Percentiles rank a stretch among this genome's conserved stretches.
Evolutionary conservation across 2,329 filamentous ascomycete genomes (phyloP).

Genomic region (Coniochaeta sp.): DNA sequence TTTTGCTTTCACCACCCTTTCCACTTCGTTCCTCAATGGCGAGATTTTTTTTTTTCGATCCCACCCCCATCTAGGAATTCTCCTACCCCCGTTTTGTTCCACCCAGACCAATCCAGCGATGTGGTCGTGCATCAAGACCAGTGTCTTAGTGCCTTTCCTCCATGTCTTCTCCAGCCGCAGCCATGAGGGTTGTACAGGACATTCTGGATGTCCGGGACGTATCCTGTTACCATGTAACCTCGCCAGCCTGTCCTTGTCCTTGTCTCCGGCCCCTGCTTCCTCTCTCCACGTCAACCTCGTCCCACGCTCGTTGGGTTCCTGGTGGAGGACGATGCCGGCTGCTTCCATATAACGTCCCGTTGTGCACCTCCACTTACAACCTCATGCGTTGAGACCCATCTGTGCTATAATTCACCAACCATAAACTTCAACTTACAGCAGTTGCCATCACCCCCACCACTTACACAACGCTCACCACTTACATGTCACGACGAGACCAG

Average conservation of each 20-base stretch:
- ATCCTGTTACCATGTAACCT: not conserved
- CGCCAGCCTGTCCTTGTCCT: not conserved
- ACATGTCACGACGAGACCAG: not conserved
- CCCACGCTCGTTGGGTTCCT: not conserved
- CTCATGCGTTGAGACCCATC: conserved; percentile 1
- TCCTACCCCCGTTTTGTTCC: not conserved
- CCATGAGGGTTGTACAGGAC: not conserved
- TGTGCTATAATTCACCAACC: not conserved
- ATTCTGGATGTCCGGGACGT: not conserved
- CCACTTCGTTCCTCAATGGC: not conserved
- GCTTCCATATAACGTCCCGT: conserved; percentile 1
- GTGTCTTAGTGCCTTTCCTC: not conserved
- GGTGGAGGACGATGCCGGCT: not conserved
- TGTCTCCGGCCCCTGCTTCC: not conserved
- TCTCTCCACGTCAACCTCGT: conserved; percentile 1
- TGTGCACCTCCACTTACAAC: not conserved
- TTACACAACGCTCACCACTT: not conserved
- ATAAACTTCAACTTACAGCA: not conserved
- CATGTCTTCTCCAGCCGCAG: not conserved
- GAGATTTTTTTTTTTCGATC: not conserved
- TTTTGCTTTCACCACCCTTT: not conserved
- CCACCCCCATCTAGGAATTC: not conserved
- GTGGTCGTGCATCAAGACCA: not conserved
- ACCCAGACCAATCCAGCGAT: not conserved
- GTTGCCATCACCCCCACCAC: not conserved